A percentile compares a stretch with the other conserved stretches of the same genome.
Conservation (phyloP, 805 yeast species). For the Monosporozyma servazzii region DNA sequence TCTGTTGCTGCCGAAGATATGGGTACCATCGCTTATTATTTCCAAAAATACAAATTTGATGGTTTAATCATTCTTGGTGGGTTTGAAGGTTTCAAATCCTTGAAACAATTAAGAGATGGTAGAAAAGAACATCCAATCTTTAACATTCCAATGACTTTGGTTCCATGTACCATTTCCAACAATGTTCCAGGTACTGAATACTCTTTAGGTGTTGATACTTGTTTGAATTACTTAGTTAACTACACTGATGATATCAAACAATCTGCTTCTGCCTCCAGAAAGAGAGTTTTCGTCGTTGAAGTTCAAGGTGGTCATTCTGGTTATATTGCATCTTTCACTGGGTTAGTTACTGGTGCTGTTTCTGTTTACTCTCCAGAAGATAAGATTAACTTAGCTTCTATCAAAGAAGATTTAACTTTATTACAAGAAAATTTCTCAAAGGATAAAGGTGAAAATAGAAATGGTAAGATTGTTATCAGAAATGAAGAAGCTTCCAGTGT, state of each 20-base stretch:
- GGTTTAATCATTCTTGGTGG: conserved; percentile 93
- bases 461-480: conserved; percentile 80
- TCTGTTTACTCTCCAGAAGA: conserved; percentile 89
- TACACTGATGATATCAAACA: conserved; percentile 95
- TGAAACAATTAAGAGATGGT: conserved; percentile 72
- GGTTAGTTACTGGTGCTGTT: conserved; percentile 82
- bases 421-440: conserved; percentile 57
- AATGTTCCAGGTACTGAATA: conserved; percentile 99
- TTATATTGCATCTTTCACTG: conserved; percentile 78
- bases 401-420: conserved; percentile 67
- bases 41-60: conserved; percentile 80
- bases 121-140: conserved; percentile 78
- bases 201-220: conserved; percentile 91
- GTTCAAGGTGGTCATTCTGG: conserved; percentile 98
- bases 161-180: conserved; percentile 94
- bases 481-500: conserved; percentile 76
- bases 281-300: conserved; percentile 90
- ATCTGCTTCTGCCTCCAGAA: conserved; percentile 88
- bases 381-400: conserved; percentile 54
- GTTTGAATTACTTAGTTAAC: conserved; percentile 79
- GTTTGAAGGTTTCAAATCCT: conserved; percentile 86
- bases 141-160: conserved; percentile 85
- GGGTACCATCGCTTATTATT: conserved; percentile 86
- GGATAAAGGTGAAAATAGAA: conserved; percentile 71
- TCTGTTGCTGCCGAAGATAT: conserved; percentile 72